Base-by-base conservation (phyloP, 192 early-diverging fungal species). In the Umbelopsis sp. region DNA sequence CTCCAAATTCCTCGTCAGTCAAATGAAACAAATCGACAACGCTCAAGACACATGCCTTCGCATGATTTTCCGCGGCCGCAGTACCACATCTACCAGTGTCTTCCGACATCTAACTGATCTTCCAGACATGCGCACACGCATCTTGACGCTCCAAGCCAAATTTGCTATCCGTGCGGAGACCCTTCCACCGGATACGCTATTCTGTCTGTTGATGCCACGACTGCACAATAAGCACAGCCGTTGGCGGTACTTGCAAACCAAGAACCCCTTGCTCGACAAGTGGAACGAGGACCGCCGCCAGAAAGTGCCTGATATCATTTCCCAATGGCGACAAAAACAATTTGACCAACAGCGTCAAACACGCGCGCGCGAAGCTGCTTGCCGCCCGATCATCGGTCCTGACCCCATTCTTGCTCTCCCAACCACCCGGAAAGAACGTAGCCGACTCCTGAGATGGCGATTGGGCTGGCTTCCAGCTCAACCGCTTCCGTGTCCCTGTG, bases 11-110 rank as follows among this genome's bases (percentile, higher is more conserved):
- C 6, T 30, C 0, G 27, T 8, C 8, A 18, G 20, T 10, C 8
- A 74, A 4, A 1, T 22, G 3, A 41, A 20, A 11, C 3, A 1
- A 2, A 16, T 74, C 0, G 73, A 74, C 15, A 18, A 35, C 15
- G 20, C 35, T 0, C 72, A 68, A 3, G 49, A 66, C 45, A 18
- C 5, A 3, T 73, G 72, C n/a, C 18, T 73, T 2, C 49, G 72
- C n/a, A 21, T 67, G 21, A 22, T 47, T 4, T 35, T 52, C 4
- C 45, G 61, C 16, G 49, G 66, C 9, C 46, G 46, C 22, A n/a
- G 2, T 2, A 53, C 51, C 12, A 23, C 51, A 0, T 53, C 51
- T 7, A 53, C 23, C 3, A 23, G 21, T 23, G 20, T 53, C 51
- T 53, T 53, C 51, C 51, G 51, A 18, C 22, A 23, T 2, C 18